Evolutionary conservation across 768 basidiomycete species (phyloP).

Genomic region (Tremella mesenterica): DNA sequence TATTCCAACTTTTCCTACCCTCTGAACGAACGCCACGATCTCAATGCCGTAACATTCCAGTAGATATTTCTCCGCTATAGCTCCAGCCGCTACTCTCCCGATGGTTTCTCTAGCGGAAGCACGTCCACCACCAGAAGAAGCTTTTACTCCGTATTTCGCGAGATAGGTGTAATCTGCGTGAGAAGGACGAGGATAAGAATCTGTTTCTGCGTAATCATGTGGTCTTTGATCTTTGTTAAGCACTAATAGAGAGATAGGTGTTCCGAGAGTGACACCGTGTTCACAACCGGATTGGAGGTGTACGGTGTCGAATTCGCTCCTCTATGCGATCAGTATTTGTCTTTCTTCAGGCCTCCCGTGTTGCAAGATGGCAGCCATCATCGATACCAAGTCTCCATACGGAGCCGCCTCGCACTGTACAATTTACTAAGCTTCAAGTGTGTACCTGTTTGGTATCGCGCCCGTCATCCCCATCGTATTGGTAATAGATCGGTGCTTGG

Average conservation of each 20-base stretch:
- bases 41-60: constrained; percentile 78
- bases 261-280: constrained; percentile 88
- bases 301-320: constrained; percentile 92
- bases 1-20: constrained; percentile 84
- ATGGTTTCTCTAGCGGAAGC: constrained; percentile 95
- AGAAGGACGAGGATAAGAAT: constrained; percentile 90
- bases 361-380: too few species aligned
- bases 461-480: too few species aligned
- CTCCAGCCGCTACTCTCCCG: constrained; percentile 96
- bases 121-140: constrained; percentile 89
- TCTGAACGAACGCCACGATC: constrained; percentile 93
- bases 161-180: constrained; percentile 98
- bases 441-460: neutral
- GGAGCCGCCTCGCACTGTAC: too few species aligned
- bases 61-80: constrained; percentile 94
- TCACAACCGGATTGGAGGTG: constrained; percentile 89
- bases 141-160: constrained; percentile 94
- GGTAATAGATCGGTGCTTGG: neutral
- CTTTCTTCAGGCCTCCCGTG: too few species aligned
- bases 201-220: constrained; percentile 97
- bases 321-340: too few species aligned
- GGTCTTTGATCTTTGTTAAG: constrained; percentile 97
- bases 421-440: too few species aligned
- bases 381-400: too few species aligned
- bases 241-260: constrained; percentile 92